Evolutionary conservation across 164 flowering plant species (phyloP), one percentile per base, ranked within the genome.

Genomic region (Sedum album): DNA sequence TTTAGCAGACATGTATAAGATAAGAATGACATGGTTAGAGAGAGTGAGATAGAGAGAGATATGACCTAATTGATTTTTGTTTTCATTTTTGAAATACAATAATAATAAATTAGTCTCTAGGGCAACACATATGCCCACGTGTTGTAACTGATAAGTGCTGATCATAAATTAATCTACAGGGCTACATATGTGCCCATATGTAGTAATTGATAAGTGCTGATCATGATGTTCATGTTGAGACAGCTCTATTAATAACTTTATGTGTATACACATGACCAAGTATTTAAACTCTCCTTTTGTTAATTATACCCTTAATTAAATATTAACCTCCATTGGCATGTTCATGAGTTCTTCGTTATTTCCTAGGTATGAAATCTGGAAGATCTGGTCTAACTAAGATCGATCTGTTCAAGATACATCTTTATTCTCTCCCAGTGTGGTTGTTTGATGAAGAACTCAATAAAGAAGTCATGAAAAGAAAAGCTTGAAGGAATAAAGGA

Each of bases 121-220:
- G n/a, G n/a, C n/a, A n/a, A n/a, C n/a, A n/a, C n/a, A n/a, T n/a
- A n/a, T n/a, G n/a, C n/a, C n/a, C n/a, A n/a, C n/a, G n/a, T n/a
- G n/a, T n/a, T n/a, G n/a, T n/a, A n/a, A n/a, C n/a, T n/a, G n/a
- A n/a, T n/a, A n/a, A n/a, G n/a, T n/a, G n/a, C n/a, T n/a, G n/a
- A n/a, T n/a, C n/a, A n/a, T n/a, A n/a, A n/a, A n/a, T n/a, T n/a
- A 30, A 28, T 57, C 33, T 57, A 18, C 28, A 26, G 62, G 62
- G 62, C 62, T 57, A 57, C 62, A 57, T 33, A 57, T 57, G 62
- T 57, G 62, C 33, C 31, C 62, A 57, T 20, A 57, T 57, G 62
- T 57, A 11, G 26, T 57, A 57, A 57, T 26, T 57, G 28, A 23
- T 53, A 33, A 9, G 62, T 57, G 62, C 14, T 15, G 7, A 14